Base-by-base conservation (phyloP, 2,329 filamentous ascomycete genomes). In the Penicillium griseofulvum region DNA sequence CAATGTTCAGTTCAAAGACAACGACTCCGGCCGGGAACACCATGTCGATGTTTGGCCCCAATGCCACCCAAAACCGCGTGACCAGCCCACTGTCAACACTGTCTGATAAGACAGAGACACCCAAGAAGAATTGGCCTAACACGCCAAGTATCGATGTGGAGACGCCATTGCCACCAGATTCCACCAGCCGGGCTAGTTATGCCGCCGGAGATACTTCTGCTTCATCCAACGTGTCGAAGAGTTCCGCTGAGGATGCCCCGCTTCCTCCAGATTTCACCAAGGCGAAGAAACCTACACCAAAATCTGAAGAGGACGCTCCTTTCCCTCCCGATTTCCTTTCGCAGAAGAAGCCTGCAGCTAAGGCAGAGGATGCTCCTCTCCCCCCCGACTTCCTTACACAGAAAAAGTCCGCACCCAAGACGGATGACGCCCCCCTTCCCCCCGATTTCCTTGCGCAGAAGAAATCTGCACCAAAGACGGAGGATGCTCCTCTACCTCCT, bases 161-260 rank as follows among this genome's bases (percentile, higher is more conserved):
- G 57, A 57, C 71, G 10, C 78, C 78, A 10, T 64, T 80, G 34
- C 78, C 78, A 5, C 78, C 78, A 16, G 77, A 80, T 38, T 60
- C 78, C 5, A 77, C 75, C n/a, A 80, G 75, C 56, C 78, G 74
- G 63, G 71, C 69, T 36, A 70, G 62, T 12, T 80, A 79, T 63
- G 73, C 73, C 9, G 71, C 77, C 26, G 78, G 77, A 5, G 78
- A 80, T 55, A 79, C 77, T n/a, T 78, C 78, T 4, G 75, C 72
- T 9, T 79, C 77, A 9, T 77, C 75, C 4, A 71, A 73, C 51
- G 70, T 73, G 5, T 77, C 75, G 5, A 74, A 73, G 49, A 68
- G 62, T 38, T 76, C 75, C 6, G 54, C 66, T 41, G 75, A 78
- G 10, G 76, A 77, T 46, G 72, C 72, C 5, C 73, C 74, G 3